These are phyloP conservation scores for Fagus crenata DNA, from an alignment of 306 rosid species.

Conservation along the genomic window DNA sequence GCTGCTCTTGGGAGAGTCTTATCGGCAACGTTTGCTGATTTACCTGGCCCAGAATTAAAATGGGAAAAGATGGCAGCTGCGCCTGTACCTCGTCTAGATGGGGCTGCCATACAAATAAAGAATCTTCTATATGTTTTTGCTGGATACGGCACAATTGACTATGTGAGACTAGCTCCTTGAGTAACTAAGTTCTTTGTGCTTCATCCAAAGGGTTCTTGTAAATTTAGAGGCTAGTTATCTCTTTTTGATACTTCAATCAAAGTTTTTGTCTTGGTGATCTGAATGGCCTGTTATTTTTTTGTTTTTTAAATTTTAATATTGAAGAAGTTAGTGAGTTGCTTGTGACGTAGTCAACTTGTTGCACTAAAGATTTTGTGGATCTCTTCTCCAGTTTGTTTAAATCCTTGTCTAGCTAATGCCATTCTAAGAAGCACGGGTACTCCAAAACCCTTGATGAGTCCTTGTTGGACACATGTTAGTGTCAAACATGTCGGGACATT, in stretches of 20 bases:
- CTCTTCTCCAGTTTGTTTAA: not conserved
- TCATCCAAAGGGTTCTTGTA: not conserved
- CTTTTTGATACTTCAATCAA: not conserved
- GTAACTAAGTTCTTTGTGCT: not conserved
- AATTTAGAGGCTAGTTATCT: not conserved
- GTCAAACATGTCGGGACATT: too few species aligned
- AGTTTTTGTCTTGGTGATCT: not conserved
- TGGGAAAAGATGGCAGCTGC: conserved; percentile 81
- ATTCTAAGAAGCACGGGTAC: too few species aligned
- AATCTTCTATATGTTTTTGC: conserved; percentile 78
- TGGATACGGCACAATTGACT: conserved; percentile 76
- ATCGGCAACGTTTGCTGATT: conserved; percentile 84
- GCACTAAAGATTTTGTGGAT: not conserved
- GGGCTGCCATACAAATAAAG: conserved; percentile 85
- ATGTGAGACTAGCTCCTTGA: conserved; percentile 39
- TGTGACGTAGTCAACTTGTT: not conserved
- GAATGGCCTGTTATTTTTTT: not conserved
- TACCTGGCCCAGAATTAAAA: conserved; percentile 57
- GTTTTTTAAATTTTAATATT: not conserved
- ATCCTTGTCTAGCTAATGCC: not conserved
- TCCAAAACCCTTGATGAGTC: too few species aligned
- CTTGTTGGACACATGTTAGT: too few species aligned
- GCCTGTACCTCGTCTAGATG: conserved; percentile 92
- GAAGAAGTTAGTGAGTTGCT: not conserved
- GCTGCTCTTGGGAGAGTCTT: conserved; percentile 42